Evolutionary conservation across 192 early-diverging fungal genomes (phyloP).

Genomic region (Linnemannia zychae): DNA sequence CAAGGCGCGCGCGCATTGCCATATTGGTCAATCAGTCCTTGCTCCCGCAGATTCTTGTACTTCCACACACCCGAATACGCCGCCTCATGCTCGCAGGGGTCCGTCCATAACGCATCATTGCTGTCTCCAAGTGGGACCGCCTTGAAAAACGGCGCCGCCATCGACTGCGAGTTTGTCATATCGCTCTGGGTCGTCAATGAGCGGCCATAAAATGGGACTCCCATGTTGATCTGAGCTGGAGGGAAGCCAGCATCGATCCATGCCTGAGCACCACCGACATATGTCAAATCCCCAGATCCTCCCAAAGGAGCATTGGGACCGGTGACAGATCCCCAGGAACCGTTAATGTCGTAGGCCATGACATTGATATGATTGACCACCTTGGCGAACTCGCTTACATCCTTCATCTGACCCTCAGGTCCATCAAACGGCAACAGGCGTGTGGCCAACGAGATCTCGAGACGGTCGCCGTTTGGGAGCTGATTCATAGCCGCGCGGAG

Average conservation of each 20-base stretch:
- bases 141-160: slow-evolving; percentile 49
- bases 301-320: slow-evolving; percentile 66
- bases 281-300: slow-evolving; percentile 46
- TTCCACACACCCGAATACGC: slow-evolving; percentile 74
- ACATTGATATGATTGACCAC: slow-evolving; percentile 75
- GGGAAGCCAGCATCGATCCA: slow-evolving; percentile 74
- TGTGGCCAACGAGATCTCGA: slow-evolving; percentile 75
- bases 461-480: slow-evolving; percentile 53
- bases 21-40: slow-evolving; percentile 57
- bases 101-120: slow-evolving; percentile 67
- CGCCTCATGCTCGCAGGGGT: slow-evolving; percentile 63
- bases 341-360: slow-evolving; percentile 75
- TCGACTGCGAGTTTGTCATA: slow-evolving; percentile 11
- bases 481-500: slow-evolving; percentile 64
- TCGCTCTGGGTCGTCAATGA: slow-evolving; percentile 40
- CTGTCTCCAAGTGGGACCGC: slow-evolving; percentile 64
- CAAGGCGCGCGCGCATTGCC: slow-evolving; percentile 66
- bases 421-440: slow-evolving; percentile 73
- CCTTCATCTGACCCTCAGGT: slow-evolving; percentile 59
- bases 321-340: slow-evolving; percentile 49
- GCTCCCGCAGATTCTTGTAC: slow-evolving; percentile 72
- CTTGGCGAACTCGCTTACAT: slow-evolving; percentile 70
- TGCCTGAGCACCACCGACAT: slow-evolving; percentile 60
- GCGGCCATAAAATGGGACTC: slow-evolving; percentile 74
- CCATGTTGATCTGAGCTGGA: slow-evolving; percentile 70